These are phyloP conservation scores for Trichophyton schoenleinii DNA, from an alignment of 2,329 filamentous ascomycete species.

Conservation along the genomic window DNA sequence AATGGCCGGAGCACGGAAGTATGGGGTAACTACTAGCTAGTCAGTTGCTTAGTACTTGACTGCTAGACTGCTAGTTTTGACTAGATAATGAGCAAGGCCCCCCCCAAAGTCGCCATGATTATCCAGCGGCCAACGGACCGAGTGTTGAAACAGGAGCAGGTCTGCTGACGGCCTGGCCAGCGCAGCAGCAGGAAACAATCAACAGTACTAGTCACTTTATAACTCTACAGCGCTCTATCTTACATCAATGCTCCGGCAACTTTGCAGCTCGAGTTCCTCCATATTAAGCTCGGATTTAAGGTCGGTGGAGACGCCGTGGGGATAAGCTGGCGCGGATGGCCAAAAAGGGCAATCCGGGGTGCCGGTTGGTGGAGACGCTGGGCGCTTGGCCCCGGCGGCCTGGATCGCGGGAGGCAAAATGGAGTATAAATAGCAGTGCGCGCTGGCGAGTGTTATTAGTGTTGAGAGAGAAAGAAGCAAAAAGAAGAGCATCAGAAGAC, in stretches of 20 bases:
- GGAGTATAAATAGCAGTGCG: not conserved
- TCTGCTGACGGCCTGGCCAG: not conserved
- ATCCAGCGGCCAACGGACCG: too few species aligned
- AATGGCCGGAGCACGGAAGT: too few species aligned
- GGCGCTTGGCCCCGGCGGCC: not conserved
- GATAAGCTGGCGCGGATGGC: not conserved
- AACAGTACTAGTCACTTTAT: too few species aligned
- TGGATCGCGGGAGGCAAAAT: not conserved
- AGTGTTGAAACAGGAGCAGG: not conserved
- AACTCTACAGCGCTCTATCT: too few species aligned
- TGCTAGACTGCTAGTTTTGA: too few species aligned
- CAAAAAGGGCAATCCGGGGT: not conserved
- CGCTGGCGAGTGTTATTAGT: too few species aligned
- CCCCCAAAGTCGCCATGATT: too few species aligned
- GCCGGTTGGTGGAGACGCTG: not conserved
- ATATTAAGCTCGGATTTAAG: not conserved
- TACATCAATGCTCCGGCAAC: not conserved
- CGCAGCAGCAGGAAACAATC: too few species aligned
- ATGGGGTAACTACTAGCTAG: too few species aligned
- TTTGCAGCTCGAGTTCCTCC: not conserved
- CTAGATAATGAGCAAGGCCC: too few species aligned
- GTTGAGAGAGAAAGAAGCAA: not conserved
- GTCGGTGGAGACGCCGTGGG: not conserved
- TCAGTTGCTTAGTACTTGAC: too few species aligned
- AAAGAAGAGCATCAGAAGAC: not conserved